These are phyloP conservation scores for Lactifluus volemus DNA, from an alignment of 768 basidiomycete species.

Conservation along the genomic window DNA sequence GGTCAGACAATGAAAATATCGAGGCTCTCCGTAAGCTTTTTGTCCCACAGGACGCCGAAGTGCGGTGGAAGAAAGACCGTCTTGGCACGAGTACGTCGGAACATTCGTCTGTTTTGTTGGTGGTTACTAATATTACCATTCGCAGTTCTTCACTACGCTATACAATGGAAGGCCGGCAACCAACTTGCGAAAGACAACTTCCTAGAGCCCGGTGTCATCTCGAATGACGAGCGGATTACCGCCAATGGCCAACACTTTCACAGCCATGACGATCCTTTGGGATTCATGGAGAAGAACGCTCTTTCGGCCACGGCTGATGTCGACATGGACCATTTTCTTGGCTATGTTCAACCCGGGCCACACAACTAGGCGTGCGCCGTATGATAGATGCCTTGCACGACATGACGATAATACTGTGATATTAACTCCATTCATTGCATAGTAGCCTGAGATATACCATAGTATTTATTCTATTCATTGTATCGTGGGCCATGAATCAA, in stretches of 20 bases:
- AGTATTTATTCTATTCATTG: too few relatives aligned
- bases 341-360: not conserved
- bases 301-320: not conserved
- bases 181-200: not conserved
- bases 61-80: slow-evolving; percentile 10
- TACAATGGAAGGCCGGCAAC: not conserved
- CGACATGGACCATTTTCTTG: not conserved
- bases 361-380: not conserved
- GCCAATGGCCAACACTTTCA: not conserved
- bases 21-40: not conserved
- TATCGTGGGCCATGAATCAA: too few relatives aligned
- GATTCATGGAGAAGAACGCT: not conserved
- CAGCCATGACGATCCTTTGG: not conserved
- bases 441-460: too few relatives aligned
- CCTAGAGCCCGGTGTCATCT: not conserved
- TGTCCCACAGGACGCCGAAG: not conserved
- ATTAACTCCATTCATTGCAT: too few relatives aligned
- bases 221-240: not conserved
- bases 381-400: not conserved
- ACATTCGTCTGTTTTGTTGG: not conserved
- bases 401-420: too few relatives aligned
- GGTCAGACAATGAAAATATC: not conserved
- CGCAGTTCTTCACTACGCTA: slow-evolving; percentile 2
- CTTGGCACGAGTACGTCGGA: slow-evolving; percentile 1
- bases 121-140: not conserved